phyloP scores from a whole-genome alignment of 257 asterid genomes.

The Eucommia ulmoides region DNA sequence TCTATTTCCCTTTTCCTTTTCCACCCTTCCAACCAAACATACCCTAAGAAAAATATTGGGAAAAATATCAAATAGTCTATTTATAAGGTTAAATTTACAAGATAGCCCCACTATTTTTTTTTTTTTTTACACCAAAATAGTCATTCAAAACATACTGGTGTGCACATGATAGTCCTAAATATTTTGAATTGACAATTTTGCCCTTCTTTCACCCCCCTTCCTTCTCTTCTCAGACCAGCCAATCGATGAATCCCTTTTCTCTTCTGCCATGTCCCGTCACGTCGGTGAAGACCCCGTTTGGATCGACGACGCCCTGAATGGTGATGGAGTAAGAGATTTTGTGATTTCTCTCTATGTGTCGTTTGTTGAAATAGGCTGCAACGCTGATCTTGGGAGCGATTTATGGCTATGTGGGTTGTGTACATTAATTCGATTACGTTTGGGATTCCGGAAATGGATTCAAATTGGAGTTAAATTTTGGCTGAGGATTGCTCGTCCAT shows the following conservation, averaged over 20 bases:
- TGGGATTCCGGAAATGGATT: slow-evolving; percentile 35
- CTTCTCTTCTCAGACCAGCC: slow-evolving; percentile 99
- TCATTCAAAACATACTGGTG: no score
- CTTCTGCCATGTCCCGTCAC: slow-evolving; percentile 89
- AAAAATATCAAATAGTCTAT: no score
- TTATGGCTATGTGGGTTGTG: slow-evolving; percentile 69
- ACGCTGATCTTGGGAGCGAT: slow-evolving; percentile 57
- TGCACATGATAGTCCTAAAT: no score
- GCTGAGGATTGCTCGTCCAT: slow-evolving; percentile 50
- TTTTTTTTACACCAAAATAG: no score
- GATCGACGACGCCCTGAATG: slow-evolving; percentile 73
- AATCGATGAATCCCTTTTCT: no score
- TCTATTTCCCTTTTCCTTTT: no score
- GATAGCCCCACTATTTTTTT: no score
- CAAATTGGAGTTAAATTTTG: slow-evolving; percentile 32
- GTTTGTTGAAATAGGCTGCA: slow-evolving; percentile 50
- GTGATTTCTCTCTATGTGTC: slow-evolving; percentile 70
- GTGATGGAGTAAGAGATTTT: slow-evolving; percentile 69
- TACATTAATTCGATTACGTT: slow-evolving; percentile 50
- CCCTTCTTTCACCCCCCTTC: no score
- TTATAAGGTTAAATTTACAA: no score
- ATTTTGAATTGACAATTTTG: no score
- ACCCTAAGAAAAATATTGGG: no score
- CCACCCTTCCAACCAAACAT: no score
- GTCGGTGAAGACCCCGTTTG: slow-evolving; percentile 50